A percentile compares a stretch with the other conserved stretches of the same genome.
Evolutionary conservation across 2,329 filamentous ascomycete species (phyloP).

Genomic region (Volutella citrinella): DNA sequence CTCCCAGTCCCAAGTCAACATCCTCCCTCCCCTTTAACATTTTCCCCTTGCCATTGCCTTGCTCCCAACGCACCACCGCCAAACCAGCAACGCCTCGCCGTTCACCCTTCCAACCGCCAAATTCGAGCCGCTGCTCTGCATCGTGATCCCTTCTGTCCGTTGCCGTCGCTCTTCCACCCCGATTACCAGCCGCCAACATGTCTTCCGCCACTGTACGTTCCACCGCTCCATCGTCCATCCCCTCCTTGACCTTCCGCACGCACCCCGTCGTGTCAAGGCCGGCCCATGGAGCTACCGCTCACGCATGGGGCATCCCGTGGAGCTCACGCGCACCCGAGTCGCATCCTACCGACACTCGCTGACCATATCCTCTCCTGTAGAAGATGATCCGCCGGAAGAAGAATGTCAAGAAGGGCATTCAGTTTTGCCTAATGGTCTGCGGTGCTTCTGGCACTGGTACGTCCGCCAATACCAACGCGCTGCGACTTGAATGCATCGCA

Average conservation of each 20-base stretch:
- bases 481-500: constrained; percentile 10
- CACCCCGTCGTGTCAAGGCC: constrained; percentile 14
- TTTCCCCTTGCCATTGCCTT: constrained; percentile 29
- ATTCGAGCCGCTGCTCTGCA: constrained; percentile 20
- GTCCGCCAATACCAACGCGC: constrained; percentile 29
- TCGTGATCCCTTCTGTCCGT: constrained; percentile 16
- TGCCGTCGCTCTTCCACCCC: constrained; percentile 14
- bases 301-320: constrained; percentile 12
- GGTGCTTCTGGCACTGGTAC: constrained; percentile 97
- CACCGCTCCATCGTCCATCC: constrained; percentile 3
- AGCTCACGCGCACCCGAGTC: constrained; percentile 14
- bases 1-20: constrained; percentile 24
- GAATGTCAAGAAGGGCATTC: constrained; percentile 99
- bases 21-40: constrained; percentile 31
- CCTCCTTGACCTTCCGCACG: constrained; percentile 8
- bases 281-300: constrained; percentile 22
- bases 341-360: constrained; percentile 21
- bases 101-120: constrained; percentile 14
- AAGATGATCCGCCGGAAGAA: constrained; percentile 99
- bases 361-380: constrained; percentile 40
- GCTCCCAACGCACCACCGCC: constrained; percentile 22
- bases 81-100: constrained; percentile 22
- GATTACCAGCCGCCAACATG: constrained; percentile 24
- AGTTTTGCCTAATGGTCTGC: constrained; percentile 99
- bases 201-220: constrained; percentile 33